Evolutionary conservation across 1,139 yeast genomes (phyloP), one percentile per base, ranked within the genome.

Genomic region (Yamadazyma dendronema): DNA sequence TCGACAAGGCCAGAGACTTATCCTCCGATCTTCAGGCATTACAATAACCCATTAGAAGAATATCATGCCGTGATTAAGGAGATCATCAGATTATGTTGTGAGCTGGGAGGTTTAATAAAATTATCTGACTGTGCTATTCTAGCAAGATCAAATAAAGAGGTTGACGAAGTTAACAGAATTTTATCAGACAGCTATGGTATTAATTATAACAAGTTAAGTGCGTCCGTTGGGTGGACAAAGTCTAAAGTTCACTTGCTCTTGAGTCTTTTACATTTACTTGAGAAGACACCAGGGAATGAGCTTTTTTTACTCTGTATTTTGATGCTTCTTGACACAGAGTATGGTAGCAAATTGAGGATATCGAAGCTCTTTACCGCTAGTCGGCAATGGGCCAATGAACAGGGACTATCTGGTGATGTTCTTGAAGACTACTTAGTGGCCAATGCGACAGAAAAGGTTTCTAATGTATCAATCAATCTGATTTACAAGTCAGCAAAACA

Each of bases 121-220:
- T 71, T 72, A 1, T 59, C 65, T 9, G 89, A 84, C 52, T 70
- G 82, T 47, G 74, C 77, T 1, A 60, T 84, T 3, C 53, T 84
- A 21, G 63, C 80, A 0, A 61, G 77, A 34, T 67, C 83, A 0
- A 83, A 84, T 50, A 57, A 57, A n/a, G 80, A 77, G 35, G 57
- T 80, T 3, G 65, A 67, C n/a, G 54, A 58, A 1, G 57, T 79
- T 1, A 62, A 65, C n/a, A 56, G 61, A 6, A 56, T 61, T 23
- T 59, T 82, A 28, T 26, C 39, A 4, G 56, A 61, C 7, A 49
- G 54, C 9, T 68, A 62, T 44, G 79, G 77, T 0, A 54, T 78
- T 5, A 62, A 66, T 4, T 59, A 65, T 29, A 62, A 66, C 35
- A 72, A 71, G 42, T 59, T 79, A 24, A 65, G 74, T 1, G 63